A percentile compares a stretch with the other conserved stretches of the same genome.
These are phyloP conservation scores for Zygosaccharomyces pseudorouxii DNA, from an alignment of 805 yeast species.

Conservation along the genomic window DNA sequence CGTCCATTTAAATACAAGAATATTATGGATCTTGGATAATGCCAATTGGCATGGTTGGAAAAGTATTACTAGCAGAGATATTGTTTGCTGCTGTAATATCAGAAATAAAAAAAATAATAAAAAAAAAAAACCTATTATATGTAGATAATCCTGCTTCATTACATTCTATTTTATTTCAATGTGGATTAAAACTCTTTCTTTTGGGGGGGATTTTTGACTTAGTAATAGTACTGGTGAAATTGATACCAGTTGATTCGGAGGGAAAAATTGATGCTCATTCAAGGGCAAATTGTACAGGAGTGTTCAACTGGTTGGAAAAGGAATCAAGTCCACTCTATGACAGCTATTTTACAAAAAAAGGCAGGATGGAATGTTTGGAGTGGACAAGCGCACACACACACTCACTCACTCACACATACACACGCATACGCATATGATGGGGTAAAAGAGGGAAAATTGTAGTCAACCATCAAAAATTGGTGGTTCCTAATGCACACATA, in stretches of 20 bases:
- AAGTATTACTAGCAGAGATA: too few relatives aligned
- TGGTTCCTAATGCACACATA: neutral
- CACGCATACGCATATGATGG: neutral
- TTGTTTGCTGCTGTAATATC: too few relatives aligned
- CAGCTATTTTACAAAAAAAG: neutral
- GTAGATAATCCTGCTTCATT: slow-evolving; percentile 1
- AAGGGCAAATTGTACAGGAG: neutral
- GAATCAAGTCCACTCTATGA: neutral
- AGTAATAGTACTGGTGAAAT: neutral
- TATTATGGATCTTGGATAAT: neutral
- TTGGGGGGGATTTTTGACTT: neutral
- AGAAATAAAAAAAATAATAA: neutral
- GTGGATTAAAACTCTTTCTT: neutral
- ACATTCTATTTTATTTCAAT: slow-evolving; percentile 6
- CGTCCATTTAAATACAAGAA: neutral
- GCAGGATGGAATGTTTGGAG: neutral
- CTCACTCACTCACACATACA: neutral
- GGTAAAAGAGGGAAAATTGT: neutral
- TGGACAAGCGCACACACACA: neutral
- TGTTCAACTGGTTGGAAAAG: neutral
- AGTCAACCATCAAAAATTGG: neutral
- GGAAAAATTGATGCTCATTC: neutral
- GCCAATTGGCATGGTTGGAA: neutral
- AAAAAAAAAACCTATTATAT: slow-evolving; percentile 1
- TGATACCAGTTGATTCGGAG: neutral